These are phyloP conservation scores for Pichia eremophila DNA, from an alignment of 805 yeast genomes.

Conservation along the genomic window DNA sequence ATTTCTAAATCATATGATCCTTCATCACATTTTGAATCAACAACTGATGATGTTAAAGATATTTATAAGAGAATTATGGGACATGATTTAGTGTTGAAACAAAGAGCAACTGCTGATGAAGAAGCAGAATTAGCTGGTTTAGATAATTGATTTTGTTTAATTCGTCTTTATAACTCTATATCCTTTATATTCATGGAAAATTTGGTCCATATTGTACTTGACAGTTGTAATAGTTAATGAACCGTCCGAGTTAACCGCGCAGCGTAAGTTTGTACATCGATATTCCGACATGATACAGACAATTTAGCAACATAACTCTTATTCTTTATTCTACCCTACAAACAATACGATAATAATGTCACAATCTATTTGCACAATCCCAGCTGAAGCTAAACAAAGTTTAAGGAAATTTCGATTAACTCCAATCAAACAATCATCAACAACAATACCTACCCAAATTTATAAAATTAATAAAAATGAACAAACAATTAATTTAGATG, in stretches of 20 bases:
- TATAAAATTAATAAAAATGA: slow-evolving; percentile 48
- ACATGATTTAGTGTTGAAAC: slow-evolving; percentile 78
- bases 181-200: no score
- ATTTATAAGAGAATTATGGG: slow-evolving; percentile 88
- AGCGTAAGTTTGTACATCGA: no score
- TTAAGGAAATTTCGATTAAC: slow-evolving; percentile 67
- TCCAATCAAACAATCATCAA: slow-evolving; percentile 47
- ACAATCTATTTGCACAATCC: slow-evolving; percentile 50
- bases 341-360: slow-evolving; percentile 22
- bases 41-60: slow-evolving; percentile 95
- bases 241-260: no score
- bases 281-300: no score
- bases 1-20: slow-evolving; percentile 90
- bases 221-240: no score
- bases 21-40: slow-evolving; percentile 87
- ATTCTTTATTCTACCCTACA: no score
- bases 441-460: slow-evolving; percentile 50
- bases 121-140: slow-evolving; percentile 39
- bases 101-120: slow-evolving; percentile 60
- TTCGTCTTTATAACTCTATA: background rate
- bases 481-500: slow-evolving; percentile 43
- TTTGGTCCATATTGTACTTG: no score
- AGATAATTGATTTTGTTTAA: slow-evolving; percentile 5
- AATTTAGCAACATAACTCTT: no score
- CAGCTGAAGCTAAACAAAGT: slow-evolving; percentile 47